These are phyloP conservation scores for Picea sitchensis DNA, from an alignment of 75 land plant species.

Conservation along the genomic window DNA sequence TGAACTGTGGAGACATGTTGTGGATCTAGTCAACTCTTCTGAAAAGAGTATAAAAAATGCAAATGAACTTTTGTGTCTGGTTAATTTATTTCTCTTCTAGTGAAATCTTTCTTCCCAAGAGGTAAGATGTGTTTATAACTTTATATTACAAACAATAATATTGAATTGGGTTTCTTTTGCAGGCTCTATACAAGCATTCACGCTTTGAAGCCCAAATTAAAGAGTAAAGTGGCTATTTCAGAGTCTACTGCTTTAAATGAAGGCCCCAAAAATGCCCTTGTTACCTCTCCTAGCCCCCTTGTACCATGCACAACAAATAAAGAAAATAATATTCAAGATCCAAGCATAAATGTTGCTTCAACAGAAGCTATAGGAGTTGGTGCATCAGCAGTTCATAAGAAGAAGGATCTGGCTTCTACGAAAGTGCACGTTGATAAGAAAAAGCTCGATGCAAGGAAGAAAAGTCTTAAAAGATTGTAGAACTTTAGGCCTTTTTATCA, in stretches of 20 bases:
- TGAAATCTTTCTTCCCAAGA: not conserved
- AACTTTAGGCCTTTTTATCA: too few species aligned
- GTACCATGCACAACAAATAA: constrained; percentile 23
- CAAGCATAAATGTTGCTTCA: constrained; percentile 16
- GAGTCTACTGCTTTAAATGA: constrained; percentile 79
- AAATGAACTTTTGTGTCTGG: not conserved
- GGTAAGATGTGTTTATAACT: not conserved
- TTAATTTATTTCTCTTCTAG: not conserved
- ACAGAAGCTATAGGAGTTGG: constrained; percentile 31
- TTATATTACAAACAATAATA: not conserved
- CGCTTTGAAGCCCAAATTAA: constrained; percentile 82
- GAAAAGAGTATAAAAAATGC: too few species aligned
- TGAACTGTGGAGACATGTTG: too few species aligned
- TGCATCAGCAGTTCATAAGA: constrained; percentile 30
- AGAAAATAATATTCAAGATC: constrained; percentile 35
- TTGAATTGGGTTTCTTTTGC: constrained; percentile 9
- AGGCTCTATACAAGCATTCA: constrained; percentile 91
- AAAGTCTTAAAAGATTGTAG: constrained; percentile 81
- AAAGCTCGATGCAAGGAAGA: constrained; percentile 93
- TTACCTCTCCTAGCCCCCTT: constrained; percentile 22
- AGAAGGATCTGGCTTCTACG: constrained; percentile 39
- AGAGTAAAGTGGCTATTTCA: constrained; percentile 65
- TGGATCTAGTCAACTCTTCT: too few species aligned
- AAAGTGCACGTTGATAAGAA: constrained; percentile 71
- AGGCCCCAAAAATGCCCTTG: constrained; percentile 28